A percentile compares a stretch with the other conserved stretches of the same genome.
phyloP scores from a whole-genome alignment of 1,284 basidiomycete genomes.

The Entoloma clypeatum region DNA sequence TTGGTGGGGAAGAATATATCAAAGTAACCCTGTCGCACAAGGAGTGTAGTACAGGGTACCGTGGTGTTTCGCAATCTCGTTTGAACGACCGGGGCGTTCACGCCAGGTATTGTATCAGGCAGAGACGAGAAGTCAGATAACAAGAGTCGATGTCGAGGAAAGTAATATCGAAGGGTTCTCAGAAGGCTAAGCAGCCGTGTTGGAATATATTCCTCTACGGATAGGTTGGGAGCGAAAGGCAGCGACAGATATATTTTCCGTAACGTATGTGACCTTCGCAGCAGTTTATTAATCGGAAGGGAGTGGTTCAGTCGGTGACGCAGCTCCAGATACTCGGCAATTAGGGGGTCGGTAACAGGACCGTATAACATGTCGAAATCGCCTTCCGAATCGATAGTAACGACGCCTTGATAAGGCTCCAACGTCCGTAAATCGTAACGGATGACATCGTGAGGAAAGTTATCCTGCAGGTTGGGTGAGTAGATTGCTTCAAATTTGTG shows the following conservation, averaged over 20 bases:
- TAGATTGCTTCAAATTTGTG: neutral
- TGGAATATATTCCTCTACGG: constrained; percentile 87
- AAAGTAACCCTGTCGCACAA: constrained; percentile 95
- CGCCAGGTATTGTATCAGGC: constrained; percentile 82
- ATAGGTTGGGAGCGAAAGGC: constrained; percentile 91
- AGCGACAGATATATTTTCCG: constrained; percentile 66
- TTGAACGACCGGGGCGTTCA: constrained; percentile 94
- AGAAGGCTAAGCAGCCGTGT: constrained; percentile 89
- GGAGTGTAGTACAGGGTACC: constrained; percentile 86
- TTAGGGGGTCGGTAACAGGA: constrained; percentile 81
- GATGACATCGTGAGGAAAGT: constrained; percentile 95
- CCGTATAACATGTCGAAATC: constrained; percentile 88
- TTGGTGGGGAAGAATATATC: constrained; percentile 99
- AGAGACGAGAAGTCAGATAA: constrained; percentile 90
- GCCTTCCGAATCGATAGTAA: constrained; percentile 78
- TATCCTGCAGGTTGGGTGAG: constrained; percentile 59
- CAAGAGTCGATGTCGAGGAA: constrained; percentile 89
- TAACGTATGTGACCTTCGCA: constrained; percentile 50
- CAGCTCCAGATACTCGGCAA: constrained; percentile 67
- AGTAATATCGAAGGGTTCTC: constrained; percentile 76
- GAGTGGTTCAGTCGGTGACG: constrained; percentile 54
- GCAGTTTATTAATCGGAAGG: constrained; percentile 53
- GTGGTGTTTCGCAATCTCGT: constrained; percentile 83
- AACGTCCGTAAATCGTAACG: constrained; percentile 81
- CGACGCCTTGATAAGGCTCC: constrained; percentile 80